Evolutionary conservation across 305 asterid genomes (phyloP), one percentile per base, ranked within the genome.

Genomic region (Caryopteris hybrid): DNA sequence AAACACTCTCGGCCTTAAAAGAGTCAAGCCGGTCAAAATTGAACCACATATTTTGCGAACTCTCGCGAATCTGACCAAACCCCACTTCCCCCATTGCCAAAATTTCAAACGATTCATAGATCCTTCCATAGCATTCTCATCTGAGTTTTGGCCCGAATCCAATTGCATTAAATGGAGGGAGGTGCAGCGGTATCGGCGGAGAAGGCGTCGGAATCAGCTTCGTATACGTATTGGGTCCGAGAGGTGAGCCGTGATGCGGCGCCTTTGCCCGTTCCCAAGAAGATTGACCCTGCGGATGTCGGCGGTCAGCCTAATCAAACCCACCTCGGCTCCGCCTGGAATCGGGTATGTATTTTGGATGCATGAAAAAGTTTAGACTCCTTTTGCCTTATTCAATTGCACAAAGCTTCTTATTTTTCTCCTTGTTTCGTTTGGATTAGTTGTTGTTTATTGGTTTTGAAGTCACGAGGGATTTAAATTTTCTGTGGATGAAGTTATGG

Each of bases 181-280:
- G 85, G 83, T 71, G 84, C 83, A 72, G 85, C 84, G 34, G 72
- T 71, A 12, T 77, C 88, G 65, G 59, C 78, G 63, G 86, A 79
- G 70, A 78, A 73, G 75, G 79, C 73, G 52, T 79, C 70, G 71
- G 77, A 81, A 11, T 61, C 89, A 45, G 59, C 94, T 45, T 88
- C 97, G 2, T 90, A 93, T 80, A 90, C 91, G 38, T 93, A 91
- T 58, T 93, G 96, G 96, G 97, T 93, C 39, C 87, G 97, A 68
- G 92, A 71, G 69, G 66, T 64, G 74, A 87, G 89, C 70, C 74
- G 84, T 42, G 96, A 93, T 34, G 96, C 96, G 17, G 96, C 99
- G 61, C 99, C 99, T 16, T 69, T 81, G 8, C 97, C 97, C 25
- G 75, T 81, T 11, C 97, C 97, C 2, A 80, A 77, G 77, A 92